Percentiles rank a stretch among this genome's conserved stretches.
phyloP scores from a whole-genome alignment of 108 stramenopile genomes.

The Cyclotella kingstonii region DNA sequence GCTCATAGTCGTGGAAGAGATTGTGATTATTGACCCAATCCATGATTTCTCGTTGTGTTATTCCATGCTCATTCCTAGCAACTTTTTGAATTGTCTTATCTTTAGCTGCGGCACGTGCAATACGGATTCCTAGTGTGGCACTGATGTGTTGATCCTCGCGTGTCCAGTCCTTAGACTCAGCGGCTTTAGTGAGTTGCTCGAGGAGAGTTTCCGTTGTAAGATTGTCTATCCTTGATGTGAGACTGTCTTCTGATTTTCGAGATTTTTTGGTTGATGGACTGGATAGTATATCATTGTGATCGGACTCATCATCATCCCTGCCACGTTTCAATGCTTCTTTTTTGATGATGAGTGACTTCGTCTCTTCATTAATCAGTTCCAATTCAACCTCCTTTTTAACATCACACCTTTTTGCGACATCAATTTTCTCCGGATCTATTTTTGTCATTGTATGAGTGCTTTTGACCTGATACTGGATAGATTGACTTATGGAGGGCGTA shows the following conservation, averaged over 20 bases:
- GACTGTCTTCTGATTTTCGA: conserved; percentile 8
- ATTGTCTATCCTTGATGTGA: conserved; percentile 2
- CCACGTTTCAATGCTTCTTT: neutral
- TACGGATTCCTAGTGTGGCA: conserved; percentile 8
- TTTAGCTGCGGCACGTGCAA: conserved; percentile 4
- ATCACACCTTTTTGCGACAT: neutral
- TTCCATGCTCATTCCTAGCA: conserved; percentile 3
- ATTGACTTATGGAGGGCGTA: conserved; percentile 1
- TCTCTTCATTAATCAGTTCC: neutral
- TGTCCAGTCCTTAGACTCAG: conserved; percentile 8
- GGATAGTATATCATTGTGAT: neutral
- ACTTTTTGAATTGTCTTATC: conserved; percentile 4
- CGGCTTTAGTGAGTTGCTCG: neutral
- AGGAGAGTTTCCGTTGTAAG: conserved; percentile 1
- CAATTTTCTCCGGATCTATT: neutral
- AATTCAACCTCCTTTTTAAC: neutral
- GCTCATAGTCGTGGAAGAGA: neutral
- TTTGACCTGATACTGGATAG: neutral
- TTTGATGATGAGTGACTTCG: neutral
- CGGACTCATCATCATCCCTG: conserved; percentile 1
- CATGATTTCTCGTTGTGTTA: conserved; percentile 6
- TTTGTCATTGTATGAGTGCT: neutral
- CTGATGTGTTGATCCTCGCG: conserved; percentile 5
- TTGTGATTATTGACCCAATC: conserved; percentile 10
- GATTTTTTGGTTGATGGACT: conserved; percentile 9